Percentiles rank a stretch among this genome's conserved stretches.
Evolutionary conservation across 1,284 basidiomycete genomes (phyloP).

Genomic region (Microbotryomycetes sp.): DNA sequence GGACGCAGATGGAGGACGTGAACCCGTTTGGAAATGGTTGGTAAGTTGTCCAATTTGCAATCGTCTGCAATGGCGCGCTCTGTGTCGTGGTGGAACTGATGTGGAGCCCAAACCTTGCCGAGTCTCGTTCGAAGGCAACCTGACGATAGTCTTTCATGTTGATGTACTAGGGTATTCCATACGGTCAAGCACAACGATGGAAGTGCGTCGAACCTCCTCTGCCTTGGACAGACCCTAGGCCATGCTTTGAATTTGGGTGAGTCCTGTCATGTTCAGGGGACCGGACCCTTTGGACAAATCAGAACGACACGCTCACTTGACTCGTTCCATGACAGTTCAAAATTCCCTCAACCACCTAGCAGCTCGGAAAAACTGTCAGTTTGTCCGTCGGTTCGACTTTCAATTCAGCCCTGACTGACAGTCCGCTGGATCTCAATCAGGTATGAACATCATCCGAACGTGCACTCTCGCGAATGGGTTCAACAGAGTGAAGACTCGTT

Average conservation of each 20-base stretch:
- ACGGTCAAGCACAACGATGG: constrained; percentile 18
- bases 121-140: not conserved
- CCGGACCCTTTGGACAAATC: not conserved
- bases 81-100: not conserved
- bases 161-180: constrained; percentile 21
- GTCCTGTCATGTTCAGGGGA: not conserved
- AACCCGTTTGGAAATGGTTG: constrained; percentile 25
- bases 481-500: constrained; percentile 14
- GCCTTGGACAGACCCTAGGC: constrained; percentile 3
- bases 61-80: too few relatives aligned
- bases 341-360: constrained; percentile 20
- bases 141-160: not conserved
- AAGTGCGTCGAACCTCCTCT: constrained; percentile 4
- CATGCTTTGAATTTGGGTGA: constrained; percentile 26
- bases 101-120: not conserved
- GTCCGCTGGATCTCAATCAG: not conserved
- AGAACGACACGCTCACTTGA: not conserved
- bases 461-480: constrained; percentile 12
- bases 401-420: too few relatives aligned
- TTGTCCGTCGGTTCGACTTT: too few relatives aligned
- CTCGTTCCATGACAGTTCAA: not conserved
- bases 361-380: constrained; percentile 16
- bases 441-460: constrained; percentile 11
- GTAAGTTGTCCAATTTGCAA: constrained; percentile 9
- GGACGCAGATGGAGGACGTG: not conserved